Conservation (phyloP, 176 grass and related monocot species). For the Oryza australiensis region DNA sequence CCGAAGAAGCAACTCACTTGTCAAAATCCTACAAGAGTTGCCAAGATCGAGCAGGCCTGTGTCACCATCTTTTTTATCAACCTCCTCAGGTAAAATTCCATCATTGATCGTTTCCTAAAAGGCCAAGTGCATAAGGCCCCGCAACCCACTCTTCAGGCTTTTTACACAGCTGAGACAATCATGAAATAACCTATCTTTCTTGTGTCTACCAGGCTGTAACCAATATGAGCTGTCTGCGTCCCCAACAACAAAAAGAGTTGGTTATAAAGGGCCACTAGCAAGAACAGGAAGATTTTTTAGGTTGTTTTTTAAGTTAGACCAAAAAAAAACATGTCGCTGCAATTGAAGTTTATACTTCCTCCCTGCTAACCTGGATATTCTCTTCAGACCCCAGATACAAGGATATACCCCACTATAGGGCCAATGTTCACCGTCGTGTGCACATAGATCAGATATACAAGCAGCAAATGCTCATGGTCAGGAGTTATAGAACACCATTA, state of each 20-base stretch:
- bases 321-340: neutral
- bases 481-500: conserved; percentile 1
- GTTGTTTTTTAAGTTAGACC: neutral
- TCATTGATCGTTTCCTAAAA: neutral
- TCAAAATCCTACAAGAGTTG: neutral
- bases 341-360: neutral
- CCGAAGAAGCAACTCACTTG: neutral
- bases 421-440: neutral
- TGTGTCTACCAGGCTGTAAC: neutral
- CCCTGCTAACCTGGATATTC: neutral
- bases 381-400: neutral
- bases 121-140: neutral
- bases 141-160: neutral
- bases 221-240: neutral
- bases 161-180: conserved; percentile 8
- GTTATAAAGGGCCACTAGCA: neutral
- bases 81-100: neutral
- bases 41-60: neutral
- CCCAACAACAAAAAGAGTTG: neutral
- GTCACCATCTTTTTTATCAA: neutral
- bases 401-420: neutral
- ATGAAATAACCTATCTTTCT: neutral
- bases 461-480: neutral
- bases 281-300: neutral
- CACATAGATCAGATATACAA: neutral